Evolutionary conservation across 495 filamentous ascomycete species (phyloP), one percentile per base, ranked within the genome.

Genomic region (Tuber brumale): DNA sequence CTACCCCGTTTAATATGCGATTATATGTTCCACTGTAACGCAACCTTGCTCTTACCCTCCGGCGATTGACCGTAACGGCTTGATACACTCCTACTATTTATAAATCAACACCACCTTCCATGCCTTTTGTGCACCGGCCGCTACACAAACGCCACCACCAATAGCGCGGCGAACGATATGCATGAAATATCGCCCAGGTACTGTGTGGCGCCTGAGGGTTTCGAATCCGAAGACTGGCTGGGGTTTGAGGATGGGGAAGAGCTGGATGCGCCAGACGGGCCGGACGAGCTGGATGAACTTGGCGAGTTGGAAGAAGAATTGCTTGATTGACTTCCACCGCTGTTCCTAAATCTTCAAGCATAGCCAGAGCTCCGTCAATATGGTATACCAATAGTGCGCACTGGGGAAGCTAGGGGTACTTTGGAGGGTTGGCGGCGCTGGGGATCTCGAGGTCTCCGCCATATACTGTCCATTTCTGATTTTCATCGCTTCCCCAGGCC

Each of bases 401-500:
- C 37, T 8, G 39, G 70, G 70, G 35, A 10, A 10, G 39, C 45
- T 72, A 79, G 27, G 21, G 71, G 46, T 79, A 78, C 77, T 70
- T 75, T 69, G 86, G 85, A 23, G 85, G 85, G 72, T 87, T 76
- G 48, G 76, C 78, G 21, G 83, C 85, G 73, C 87, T 86, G 7
- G 86, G 85, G 37, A 84, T 81, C 72, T 86, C 86, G 10, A 88
- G 73, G 41, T 75, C 76, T 14, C 83, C 81, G 5, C 82, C 81
- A 73, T 88, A 87, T 72, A 85, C 86, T 46, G 84, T 84, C 37
- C 8, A 23, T 45, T 71, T 71, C 70, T 45, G 43, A 16, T 69
- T 70, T 27, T 42, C 35, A 14, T 81, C 83, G 1, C 80, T 76
- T 27, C 83, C 76, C 86, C 86, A 88, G 2, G 77, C 73, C 31